A percentile compares a stretch with the other conserved stretches of the same genome.
Evolutionary conservation across 2,329 filamentous ascomycete species (phyloP).

Genomic region (Ascocoryne sarcoides): DNA sequence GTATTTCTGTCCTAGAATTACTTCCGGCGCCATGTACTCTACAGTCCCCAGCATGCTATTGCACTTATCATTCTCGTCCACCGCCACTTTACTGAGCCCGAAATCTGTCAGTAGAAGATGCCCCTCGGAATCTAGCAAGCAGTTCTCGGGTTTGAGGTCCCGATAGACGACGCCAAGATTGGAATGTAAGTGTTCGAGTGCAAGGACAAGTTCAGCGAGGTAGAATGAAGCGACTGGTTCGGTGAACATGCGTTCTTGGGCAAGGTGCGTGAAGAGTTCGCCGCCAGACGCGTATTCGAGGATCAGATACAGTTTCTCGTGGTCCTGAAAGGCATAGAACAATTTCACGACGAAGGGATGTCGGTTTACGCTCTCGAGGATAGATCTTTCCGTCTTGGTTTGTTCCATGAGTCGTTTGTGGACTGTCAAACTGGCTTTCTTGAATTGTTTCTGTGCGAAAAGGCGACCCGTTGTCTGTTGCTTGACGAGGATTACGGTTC

Average conservation of each 20-base stretch:
- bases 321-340: conserved; percentile 97
- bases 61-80: conserved; percentile 62
- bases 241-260: conserved; percentile 88
- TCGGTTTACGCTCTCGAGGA: conserved; percentile 89
- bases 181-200: conserved; percentile 84
- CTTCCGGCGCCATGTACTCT: conserved; percentile 98
- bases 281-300: conserved; percentile 96
- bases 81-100: conserved; percentile 87
- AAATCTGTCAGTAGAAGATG: conserved; percentile 95
- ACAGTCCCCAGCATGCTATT: conserved; percentile 90
- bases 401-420: conserved; percentile 95
- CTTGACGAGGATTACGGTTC: conserved; percentile 88
- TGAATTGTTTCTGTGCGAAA: conserved; percentile 97
- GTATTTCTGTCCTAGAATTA: conserved; percentile 80
- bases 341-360: conserved; percentile 98
- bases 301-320: conserved; percentile 94
- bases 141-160: conserved; percentile 96
- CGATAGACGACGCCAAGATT: conserved; percentile 92
- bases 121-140: conserved; percentile 81
- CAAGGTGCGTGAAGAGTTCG: conserved; percentile 92
- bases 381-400: conserved; percentile 91
- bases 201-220: conserved; percentile 96
- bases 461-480: conserved; percentile 79
- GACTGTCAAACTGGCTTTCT: conserved; percentile 89
- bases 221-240: conserved; percentile 90